Evolutionary conservation across 345 rosid species (phyloP).

Genomic region (Jatropha curcas): DNA sequence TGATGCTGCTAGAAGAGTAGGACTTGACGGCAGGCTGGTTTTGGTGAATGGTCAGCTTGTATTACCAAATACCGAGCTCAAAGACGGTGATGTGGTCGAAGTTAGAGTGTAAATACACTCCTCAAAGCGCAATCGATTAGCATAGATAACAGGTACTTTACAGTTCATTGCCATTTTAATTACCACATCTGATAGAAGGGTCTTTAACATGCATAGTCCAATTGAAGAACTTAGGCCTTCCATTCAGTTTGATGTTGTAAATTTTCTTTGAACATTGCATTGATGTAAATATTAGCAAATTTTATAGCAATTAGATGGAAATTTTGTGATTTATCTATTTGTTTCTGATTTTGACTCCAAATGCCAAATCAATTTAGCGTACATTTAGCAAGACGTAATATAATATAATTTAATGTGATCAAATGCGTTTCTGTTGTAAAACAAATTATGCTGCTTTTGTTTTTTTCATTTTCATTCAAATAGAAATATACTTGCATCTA

Average conservation of each 20-base stretch:
- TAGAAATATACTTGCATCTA: no score
- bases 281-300: constrained; percentile 2
- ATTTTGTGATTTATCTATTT: neutral
- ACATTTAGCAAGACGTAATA: no score
- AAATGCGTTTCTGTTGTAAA: no score
- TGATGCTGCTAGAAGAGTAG: constrained; percentile 66
- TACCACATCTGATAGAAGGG: neutral
- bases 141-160: neutral
- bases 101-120: constrained; percentile 41
- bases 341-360: no score
- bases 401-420: no score
- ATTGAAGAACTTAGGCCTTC: neutral
- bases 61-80: constrained; percentile 60
- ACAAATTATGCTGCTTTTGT: no score
- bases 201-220: neutral
- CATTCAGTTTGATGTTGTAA: constrained; percentile 1
- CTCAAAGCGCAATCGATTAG: neutral
- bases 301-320: neutral
- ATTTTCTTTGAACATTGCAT: neutral
- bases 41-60: constrained; percentile 61
- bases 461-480: no score
- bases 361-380: no score
- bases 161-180: neutral
- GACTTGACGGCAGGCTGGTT: constrained; percentile 62
- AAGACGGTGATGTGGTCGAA: constrained; percentile 70